A percentile compares a stretch with the other conserved stretches of the same genome.
Evolutionary conservation across 2,329 filamentous ascomycete species (phyloP).

Genomic region (Chaetomium strumarium): DNA sequence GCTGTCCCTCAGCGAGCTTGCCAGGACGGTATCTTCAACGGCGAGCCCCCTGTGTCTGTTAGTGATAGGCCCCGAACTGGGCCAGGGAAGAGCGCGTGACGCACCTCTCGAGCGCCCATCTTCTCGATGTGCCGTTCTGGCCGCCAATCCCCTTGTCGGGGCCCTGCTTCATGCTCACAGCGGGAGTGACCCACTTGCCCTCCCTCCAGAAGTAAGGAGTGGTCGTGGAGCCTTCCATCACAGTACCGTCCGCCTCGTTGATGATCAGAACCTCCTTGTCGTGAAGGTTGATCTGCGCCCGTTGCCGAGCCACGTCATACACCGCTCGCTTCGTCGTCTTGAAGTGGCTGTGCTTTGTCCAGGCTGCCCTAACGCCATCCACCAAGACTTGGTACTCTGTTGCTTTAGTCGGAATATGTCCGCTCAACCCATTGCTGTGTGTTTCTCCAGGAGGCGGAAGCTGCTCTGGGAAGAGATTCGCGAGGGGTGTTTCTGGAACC

Average conservation of each 20-base stretch:
- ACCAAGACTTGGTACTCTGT: slow-evolving; percentile 40
- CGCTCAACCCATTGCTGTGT: slow-evolving; percentile 17
- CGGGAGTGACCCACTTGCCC: slow-evolving; percentile 74
- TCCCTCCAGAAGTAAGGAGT: slow-evolving; percentile 75
- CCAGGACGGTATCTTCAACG: slow-evolving; percentile 56
- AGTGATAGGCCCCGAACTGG: neutral
- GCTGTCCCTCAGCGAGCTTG: slow-evolving; percentile 56
- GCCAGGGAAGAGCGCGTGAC: slow-evolving; percentile 15
- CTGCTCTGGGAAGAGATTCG: slow-evolving; percentile 41
- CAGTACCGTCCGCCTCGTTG: slow-evolving; percentile 50
- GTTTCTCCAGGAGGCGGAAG: slow-evolving; percentile 9
- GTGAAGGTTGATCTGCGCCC: slow-evolving; percentile 48
- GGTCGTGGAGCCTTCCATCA: slow-evolving; percentile 83
- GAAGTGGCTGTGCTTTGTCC: slow-evolving; percentile 67
- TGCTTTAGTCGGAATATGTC: slow-evolving; percentile 17
- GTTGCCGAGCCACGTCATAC: slow-evolving; percentile 64
- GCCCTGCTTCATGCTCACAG: slow-evolving; percentile 42
- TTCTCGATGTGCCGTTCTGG: slow-evolving; percentile 72
- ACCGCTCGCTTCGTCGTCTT: slow-evolving; percentile 73
- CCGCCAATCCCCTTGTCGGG: slow-evolving; percentile 57
- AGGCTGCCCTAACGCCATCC: slow-evolving; percentile 36
- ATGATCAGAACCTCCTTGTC: slow-evolving; percentile 70
- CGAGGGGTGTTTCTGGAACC: slow-evolving; percentile 40
- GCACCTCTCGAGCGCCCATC: slow-evolving; percentile 72
- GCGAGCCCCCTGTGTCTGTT: slow-evolving; percentile 47